These are phyloP conservation scores for Ilex paraguariensis DNA, from an alignment of 305 asterid species.

Conservation along the genomic window DNA sequence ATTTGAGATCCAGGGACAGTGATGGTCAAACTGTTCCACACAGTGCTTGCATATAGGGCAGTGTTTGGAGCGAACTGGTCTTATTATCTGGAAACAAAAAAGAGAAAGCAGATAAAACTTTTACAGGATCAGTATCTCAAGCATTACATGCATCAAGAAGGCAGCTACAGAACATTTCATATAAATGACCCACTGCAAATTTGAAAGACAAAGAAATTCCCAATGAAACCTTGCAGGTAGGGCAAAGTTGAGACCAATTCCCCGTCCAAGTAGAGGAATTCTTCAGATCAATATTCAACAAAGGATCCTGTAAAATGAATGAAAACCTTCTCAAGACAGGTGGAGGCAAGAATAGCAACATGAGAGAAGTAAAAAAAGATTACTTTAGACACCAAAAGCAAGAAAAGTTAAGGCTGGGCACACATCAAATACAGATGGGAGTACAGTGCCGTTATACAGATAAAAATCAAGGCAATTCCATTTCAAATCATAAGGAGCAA, in stretches of 20 bases:
- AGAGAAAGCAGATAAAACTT: background rate
- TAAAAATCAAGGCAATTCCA: no score
- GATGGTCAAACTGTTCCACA: constrained; percentile 98
- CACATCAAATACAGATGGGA: no score
- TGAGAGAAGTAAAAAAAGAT: background rate
- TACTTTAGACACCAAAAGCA: background rate
- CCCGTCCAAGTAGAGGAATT: constrained; percentile 68
- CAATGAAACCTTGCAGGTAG: constrained; percentile 89
- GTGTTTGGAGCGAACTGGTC: constrained; percentile 97
- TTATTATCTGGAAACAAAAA: constrained; percentile 53
- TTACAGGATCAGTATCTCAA: background rate
- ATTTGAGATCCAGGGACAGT: constrained; percentile 98
- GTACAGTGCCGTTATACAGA: no score
- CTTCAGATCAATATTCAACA: constrained; percentile 68
- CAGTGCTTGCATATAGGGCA: constrained; percentile 87
- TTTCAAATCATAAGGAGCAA: no score
- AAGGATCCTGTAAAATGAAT: constrained; percentile 59
- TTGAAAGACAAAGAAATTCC: constrained; percentile 12
- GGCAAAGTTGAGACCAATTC: constrained; percentile 98
- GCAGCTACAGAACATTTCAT: constrained; percentile 2
- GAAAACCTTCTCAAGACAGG: constrained; percentile 9
- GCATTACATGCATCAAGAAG: no score
- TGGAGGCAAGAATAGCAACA: no score
- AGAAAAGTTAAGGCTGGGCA: background rate
- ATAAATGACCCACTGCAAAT: constrained; percentile 7